These are phyloP conservation scores for Lichtheimia hyalospora DNA, from an alignment of 371 early-diverging fungal genomes.

Conservation along the genomic window DNA sequence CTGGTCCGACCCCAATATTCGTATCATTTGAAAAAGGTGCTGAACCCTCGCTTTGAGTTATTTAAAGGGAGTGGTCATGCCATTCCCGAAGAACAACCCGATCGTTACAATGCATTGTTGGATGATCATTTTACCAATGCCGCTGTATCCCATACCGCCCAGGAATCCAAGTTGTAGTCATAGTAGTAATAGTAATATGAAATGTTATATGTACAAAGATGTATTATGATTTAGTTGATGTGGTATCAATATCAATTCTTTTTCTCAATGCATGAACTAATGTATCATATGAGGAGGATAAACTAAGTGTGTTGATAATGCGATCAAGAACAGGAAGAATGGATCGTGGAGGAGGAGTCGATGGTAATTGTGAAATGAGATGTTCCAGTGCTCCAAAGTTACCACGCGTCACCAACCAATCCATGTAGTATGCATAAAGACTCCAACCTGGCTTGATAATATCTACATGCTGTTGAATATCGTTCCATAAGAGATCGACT, in stretches of 20 bases:
- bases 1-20: constrained; percentile 33
- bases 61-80: constrained; percentile 49
- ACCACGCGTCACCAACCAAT: constrained; percentile 14
- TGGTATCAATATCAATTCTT: background rate
- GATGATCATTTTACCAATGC: constrained; percentile 22
- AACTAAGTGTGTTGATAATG: too few relatives aligned
- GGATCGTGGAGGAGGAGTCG: background rate
- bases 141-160: background rate
- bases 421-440: constrained; percentile 30
- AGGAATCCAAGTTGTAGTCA: constrained; percentile 7
- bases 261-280: too few relatives aligned
- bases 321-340: background rate
- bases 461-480: constrained; percentile 25
- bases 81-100: constrained; percentile 38
- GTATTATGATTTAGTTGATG: background rate
- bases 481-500: constrained; percentile 42
- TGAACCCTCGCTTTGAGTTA: constrained; percentile 31
- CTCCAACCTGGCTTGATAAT: constrained; percentile 23
- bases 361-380: too few relatives aligned
- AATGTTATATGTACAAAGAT: background rate
- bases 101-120: constrained; percentile 33
- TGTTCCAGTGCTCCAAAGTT: too few relatives aligned
- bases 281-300: too few relatives aligned
- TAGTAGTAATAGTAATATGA: too few relatives aligned
- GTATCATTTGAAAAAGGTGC: constrained; percentile 26